Evolutionary conservation across 1,284 basidiomycete genomes (phyloP).

Genomic region (Entoloma clypeatum): DNA sequence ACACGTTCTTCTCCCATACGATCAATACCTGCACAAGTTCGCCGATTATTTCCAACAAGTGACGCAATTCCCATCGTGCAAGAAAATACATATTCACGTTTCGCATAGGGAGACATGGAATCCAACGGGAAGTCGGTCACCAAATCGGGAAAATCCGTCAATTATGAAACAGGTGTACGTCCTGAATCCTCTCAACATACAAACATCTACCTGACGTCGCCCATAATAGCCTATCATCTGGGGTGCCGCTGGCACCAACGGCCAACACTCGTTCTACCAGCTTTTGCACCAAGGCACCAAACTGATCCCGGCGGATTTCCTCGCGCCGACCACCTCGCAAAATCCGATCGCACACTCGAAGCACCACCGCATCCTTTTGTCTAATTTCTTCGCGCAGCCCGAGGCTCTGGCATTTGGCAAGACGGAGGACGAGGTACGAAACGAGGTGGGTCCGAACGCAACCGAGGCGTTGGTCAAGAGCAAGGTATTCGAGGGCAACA

Average conservation of each 20-base stretch:
- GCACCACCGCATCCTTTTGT: slow-evolving; percentile 96
- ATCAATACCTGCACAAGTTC: slow-evolving; percentile 99
- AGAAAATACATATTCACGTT: slow-evolving; percentile 2
- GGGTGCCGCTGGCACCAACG: slow-evolving; percentile 98
- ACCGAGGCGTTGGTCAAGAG: slow-evolving; percentile 89
- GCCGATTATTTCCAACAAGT: slow-evolving; percentile 99
- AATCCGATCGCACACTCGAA: slow-evolving; percentile 86
- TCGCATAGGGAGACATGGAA: slow-evolving; percentile 88
- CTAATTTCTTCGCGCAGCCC: slow-evolving; percentile 98
- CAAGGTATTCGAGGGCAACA: slow-evolving; percentile 98
- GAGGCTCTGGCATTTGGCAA: slow-evolving; percentile 98
- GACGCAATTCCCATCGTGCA: slow-evolving; percentile 6
- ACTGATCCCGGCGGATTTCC: slow-evolving; percentile 91
- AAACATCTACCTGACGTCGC: neutral
- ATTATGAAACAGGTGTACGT: slow-evolving; percentile 94
- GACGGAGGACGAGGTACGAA: slow-evolving; percentile 82
- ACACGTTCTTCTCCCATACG: slow-evolving; percentile 93
- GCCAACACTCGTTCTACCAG: slow-evolving; percentile 99
- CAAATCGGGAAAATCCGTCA: slow-evolving; percentile 87
- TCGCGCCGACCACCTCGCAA: slow-evolving; percentile 90
- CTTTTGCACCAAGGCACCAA: slow-evolving; percentile 95
- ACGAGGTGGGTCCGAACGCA: slow-evolving; percentile 76
- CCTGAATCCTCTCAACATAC: neutral
- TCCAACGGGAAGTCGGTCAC: slow-evolving; percentile 97
- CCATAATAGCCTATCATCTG: slow-evolving; percentile 87